These are phyloP conservation scores for Dactylellina sp. DNA, from an alignment of 2,329 filamentous ascomycete genomes.

Conservation along the genomic window DNA sequence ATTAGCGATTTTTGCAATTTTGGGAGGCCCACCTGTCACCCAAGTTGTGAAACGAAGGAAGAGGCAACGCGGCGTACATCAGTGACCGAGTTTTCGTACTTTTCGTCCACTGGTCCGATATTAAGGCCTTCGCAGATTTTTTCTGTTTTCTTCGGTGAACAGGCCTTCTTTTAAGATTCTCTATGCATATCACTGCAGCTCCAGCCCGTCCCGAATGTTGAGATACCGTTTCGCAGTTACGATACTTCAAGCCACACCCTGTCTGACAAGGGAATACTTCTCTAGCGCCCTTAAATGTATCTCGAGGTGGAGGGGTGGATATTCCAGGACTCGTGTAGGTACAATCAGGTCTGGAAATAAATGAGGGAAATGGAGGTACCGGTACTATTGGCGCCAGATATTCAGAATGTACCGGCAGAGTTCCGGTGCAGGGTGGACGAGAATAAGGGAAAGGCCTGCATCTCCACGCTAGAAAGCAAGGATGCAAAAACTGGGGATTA, in stretches of 20 bases:
- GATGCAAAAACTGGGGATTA: slow-evolving; percentile 32
- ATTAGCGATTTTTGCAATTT: too few relatives aligned
- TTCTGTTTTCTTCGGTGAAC: slow-evolving; percentile 13
- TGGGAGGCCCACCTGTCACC: too few relatives aligned
- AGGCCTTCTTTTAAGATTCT: slow-evolving; percentile 21
- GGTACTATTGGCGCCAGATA: slow-evolving; percentile 26
- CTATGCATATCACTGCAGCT: slow-evolving; percentile 49
- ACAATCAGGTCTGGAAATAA: slow-evolving; percentile 23
- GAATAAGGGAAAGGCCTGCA: slow-evolving; percentile 24
- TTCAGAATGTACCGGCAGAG: slow-evolving; percentile 9
- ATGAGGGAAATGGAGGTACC: slow-evolving; percentile 42
- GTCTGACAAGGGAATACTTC: slow-evolving; percentile 37
- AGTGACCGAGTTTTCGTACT: slow-evolving; percentile 14
- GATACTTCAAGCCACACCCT: slow-evolving; percentile 52
- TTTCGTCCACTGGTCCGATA: slow-evolving; percentile 51
- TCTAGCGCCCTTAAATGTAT: slow-evolving; percentile 41
- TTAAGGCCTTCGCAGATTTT: slow-evolving; percentile 8
- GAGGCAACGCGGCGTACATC: slow-evolving; percentile 20
- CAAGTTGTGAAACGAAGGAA: neutral
- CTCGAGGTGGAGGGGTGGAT: slow-evolving; percentile 44
- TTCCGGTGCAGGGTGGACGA: slow-evolving; percentile 32
- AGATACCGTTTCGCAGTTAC: slow-evolving; percentile 34
- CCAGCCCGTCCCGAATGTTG: slow-evolving; percentile 48
- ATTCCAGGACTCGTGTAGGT: slow-evolving; percentile 26
- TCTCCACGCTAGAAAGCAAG: slow-evolving; percentile 54